Conservation (phyloP, 1,139 yeast species). For the Pichia sp. region DNA sequence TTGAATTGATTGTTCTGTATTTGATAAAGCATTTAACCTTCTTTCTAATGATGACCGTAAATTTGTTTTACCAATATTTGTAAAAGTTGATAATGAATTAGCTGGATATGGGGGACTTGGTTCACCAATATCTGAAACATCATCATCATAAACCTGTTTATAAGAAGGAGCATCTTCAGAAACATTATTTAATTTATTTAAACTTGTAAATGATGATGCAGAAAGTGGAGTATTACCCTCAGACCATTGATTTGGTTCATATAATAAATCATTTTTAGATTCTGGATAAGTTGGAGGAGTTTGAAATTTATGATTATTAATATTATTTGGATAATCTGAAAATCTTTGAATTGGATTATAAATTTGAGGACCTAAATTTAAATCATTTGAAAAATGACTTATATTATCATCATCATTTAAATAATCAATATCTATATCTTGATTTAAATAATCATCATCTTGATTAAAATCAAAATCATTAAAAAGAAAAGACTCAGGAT, state of each 20-base stretch:
- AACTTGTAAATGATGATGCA: conserved; percentile 1
- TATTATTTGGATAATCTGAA: no score
- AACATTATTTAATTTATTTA: background rate
- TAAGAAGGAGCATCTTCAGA: conserved; percentile 24
- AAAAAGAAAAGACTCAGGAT: conserved; percentile 15
- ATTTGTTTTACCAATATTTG: background rate
- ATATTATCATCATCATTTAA: background rate
- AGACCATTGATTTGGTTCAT: conserved; percentile 18
- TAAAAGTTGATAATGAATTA: background rate
- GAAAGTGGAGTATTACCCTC: conserved; percentile 7
- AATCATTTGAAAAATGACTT: no score
- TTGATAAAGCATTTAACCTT: no score
- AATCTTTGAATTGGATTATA: no score
- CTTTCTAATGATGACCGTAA: no score
- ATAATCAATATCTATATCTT: background rate
- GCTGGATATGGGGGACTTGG: conserved; percentile 26
- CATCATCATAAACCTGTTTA: conserved; percentile 25
- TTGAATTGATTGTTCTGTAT: no score
- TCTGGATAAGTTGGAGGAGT: conserved; percentile 23
- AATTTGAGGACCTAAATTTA: no score
- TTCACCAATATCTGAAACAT: conserved; percentile 16
- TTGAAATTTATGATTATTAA: background rate
- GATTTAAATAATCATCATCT: conserved; percentile 1
- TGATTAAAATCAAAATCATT: background rate
- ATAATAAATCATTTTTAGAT: conserved; percentile 18